Conservation (phyloP, 495 filamentous ascomycete species). For the Annulohypoxylon moriforme region DNA sequence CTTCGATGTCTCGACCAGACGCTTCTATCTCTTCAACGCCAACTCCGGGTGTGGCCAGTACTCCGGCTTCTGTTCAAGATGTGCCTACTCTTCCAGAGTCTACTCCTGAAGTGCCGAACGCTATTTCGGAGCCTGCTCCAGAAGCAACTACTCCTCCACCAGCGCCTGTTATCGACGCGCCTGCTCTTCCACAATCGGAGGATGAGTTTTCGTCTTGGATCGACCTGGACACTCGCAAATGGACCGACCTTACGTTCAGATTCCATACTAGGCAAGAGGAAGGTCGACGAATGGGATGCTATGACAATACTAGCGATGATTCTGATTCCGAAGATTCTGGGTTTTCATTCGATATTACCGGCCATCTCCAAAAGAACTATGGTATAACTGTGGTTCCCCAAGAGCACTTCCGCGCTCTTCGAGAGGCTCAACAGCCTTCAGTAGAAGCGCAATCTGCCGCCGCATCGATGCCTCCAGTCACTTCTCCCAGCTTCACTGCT, state of each 20-base stretch:
- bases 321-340: not conserved
- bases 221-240: not conserved
- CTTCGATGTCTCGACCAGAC: not conserved
- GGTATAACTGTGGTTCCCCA: not conserved
- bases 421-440: not conserved
- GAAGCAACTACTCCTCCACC: not conserved
- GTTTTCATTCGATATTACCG: slow-evolving; percentile 1
- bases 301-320: not conserved
- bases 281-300: not conserved
- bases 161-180: not conserved
- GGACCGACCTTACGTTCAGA: slow-evolving; percentile 1
- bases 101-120: not conserved
- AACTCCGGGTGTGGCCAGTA: not conserved
- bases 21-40: not conserved
- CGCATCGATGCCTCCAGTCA: not conserved
- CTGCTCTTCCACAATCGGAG: not conserved
- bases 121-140: not conserved
- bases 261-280: not conserved
- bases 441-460: not conserved
- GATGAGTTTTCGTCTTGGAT: slow-evolving; percentile 6
- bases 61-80: not conserved
- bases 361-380: not conserved
- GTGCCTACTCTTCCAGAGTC: not conserved
- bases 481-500: slow-evolving; percentile 20
- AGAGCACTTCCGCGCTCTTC: slow-evolving; percentile 7